Evolutionary conservation across 148 eudicot genomes (phyloP), one percentile per base, ranked within the genome.

Genomic region (Camellia granthamiana): DNA sequence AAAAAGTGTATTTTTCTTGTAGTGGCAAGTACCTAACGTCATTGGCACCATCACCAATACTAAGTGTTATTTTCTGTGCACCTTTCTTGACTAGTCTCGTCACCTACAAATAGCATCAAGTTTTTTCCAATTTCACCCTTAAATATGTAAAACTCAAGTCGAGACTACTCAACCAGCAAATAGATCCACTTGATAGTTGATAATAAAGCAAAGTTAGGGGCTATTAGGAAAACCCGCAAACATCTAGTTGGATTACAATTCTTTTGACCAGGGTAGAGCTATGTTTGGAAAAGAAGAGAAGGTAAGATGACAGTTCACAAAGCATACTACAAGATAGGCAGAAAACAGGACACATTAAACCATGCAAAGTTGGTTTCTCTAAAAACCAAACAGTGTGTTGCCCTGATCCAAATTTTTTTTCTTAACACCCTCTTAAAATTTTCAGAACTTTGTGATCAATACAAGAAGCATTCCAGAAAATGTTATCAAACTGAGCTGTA

Each of bases 1-100:
- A n/a, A n/a, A n/a, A n/a, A n/a, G n/a, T n/a, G n/a, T n/a, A n/a
- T n/a, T n/a, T n/a, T n/a, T n/a, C n/a, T n/a, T n/a, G n/a, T n/a
- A n/a, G n/a, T n/a, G n/a, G n/a, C n/a, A n/a, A n/a, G n/a, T n/a
- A n/a, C n/a, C 97, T 92, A 41, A 93, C 97, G 75, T 93, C 97
- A 81, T 93, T 93, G 72, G 97, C 97, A 79, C 97, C 97, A 85
- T 95, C 98, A 77, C 98, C 98, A 82, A 95, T 95, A 78, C 98
- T 89, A 58, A 95, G 89, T 18, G 98, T 95, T 77, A 95, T 95
- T 82, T 88, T 91, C 56, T 87, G 84, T 44, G 98, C 98, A 75
- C 97, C 94, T 84, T 95, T 95, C 87, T 81, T 95, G 59, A 95
- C 97, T 78, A 95, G 84, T 84, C 91, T 91, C 54, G 98, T 95